These are phyloP conservation scores for Penicillium manginii DNA, from an alignment of 495 filamentous ascomycete species.

Conservation along the genomic window DNA sequence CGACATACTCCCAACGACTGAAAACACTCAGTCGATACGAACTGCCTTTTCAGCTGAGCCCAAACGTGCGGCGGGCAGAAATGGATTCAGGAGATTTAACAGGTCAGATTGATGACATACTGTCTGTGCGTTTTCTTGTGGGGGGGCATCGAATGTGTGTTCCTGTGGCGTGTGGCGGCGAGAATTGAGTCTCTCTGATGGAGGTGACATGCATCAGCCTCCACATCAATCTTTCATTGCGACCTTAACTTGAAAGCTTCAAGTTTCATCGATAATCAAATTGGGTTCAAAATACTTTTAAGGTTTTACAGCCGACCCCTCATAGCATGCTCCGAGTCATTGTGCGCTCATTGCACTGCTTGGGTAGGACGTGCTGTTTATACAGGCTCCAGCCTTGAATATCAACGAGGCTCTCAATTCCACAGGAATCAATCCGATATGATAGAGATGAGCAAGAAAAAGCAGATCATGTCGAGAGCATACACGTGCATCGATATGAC, in stretches of 20 bases:
- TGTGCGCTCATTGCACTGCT: neutral
- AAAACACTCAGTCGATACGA: neutral
- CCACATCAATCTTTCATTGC: conserved; percentile 6
- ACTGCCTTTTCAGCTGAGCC: neutral
- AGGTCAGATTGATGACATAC: neutral
- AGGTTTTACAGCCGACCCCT: neutral
- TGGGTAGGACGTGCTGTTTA: neutral
- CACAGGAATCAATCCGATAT: neutral
- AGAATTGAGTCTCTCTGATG: conserved; percentile 7
- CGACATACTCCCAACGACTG: neutral
- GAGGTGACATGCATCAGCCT: conserved; percentile 13
- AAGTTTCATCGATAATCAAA: neutral
- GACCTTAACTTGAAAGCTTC: neutral
- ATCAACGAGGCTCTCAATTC: neutral
- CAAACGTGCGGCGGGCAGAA: neutral
- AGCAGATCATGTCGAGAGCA: conserved; percentile 4
- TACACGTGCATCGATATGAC: conserved; percentile 8
- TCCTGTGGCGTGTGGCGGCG: conserved; percentile 14
- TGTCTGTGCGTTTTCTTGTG: neutral
- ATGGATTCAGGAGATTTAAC: neutral
- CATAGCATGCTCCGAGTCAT: neutral
- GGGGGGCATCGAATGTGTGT: neutral
- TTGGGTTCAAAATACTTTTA: neutral
- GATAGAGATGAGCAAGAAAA: conserved; percentile 3
- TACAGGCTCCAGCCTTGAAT: neutral